Evolutionary conservation across 1,284 basidiomycete genomes (phyloP), one percentile per base, ranked within the genome.

Genomic region (Athelia psychrophila): DNA sequence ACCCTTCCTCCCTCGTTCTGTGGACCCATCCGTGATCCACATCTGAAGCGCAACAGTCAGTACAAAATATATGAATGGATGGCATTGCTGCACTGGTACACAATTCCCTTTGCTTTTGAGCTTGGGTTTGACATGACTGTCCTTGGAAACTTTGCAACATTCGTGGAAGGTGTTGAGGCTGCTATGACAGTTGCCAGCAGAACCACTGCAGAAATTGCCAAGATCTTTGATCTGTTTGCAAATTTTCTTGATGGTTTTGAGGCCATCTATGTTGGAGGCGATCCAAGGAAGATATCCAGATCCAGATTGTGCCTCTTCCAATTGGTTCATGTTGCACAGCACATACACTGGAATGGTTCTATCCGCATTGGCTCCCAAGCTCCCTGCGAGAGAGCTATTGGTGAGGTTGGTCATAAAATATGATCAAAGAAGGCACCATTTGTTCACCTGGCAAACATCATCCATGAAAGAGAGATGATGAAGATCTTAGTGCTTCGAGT

Each of bases 311-410:
- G 49, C 35, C 22, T 53, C 13, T 51, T 53, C 27, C 53, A 54
- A 30, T 27, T 54, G 12, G 51, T 48, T 36, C 53, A 54, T 40
- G 18, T 54, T 47, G 42, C 53, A 8, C 18, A 13, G 18, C 53
- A 54, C 40, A 54, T 54, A 32, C 13, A 27, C n/a, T 54, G 44
- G 27, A 52, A 54, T 54, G 53, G 53, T 10, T 53, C 51, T 45
- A 36, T 53, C 5, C 9, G 40, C 8, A 3, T 51, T 12, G 50
- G 50, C 13, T 52, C 51, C 8, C 51, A 52, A 49, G 47, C 51
- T n/a, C 49, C 51, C 18, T 18, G 20, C 15, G 51, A 52, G 36
- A 4, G 36, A 25, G 51, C 35, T 20, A 52, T 52, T 40, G 51
- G 51, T n/a, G 51, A 52, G 25, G 19, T 51, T 18, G 38, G 38